Conservation (phyloP, 179 eudicot genomes). For the Silene vulgaris region DNA sequence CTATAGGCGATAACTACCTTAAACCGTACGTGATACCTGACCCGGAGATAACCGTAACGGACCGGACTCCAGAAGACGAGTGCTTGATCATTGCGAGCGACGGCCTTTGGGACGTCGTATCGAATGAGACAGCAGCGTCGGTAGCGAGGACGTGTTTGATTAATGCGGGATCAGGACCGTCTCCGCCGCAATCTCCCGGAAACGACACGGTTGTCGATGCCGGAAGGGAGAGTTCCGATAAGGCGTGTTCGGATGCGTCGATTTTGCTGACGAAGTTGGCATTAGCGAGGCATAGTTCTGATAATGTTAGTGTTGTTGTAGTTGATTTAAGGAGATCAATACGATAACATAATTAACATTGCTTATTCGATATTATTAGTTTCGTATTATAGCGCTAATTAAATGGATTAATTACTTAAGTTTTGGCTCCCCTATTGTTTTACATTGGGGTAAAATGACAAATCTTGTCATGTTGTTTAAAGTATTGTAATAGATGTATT, state of each 20-base stretch:
- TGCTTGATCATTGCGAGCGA: slow-evolving; percentile 81
- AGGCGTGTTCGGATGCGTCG: slow-evolving; percentile 78
- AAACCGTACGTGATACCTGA: slow-evolving; percentile 78
- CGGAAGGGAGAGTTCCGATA: slow-evolving; percentile 47
- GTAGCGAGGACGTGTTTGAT: slow-evolving; percentile 76
- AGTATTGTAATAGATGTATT: not conserved
- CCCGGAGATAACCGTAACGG: slow-evolving; percentile 75
- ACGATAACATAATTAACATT: not conserved
- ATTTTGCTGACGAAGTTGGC: slow-evolving; percentile 72
- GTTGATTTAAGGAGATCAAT: slow-evolving; percentile 50
- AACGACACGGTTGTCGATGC: slow-evolving; percentile 28
- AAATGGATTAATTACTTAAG: not conserved
- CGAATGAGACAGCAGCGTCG: slow-evolving; percentile 66
- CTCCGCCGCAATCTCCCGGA: slow-evolving; percentile 35
- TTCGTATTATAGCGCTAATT: not conserved
- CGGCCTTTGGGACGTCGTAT: slow-evolving; percentile 88
- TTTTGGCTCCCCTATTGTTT: not conserved
- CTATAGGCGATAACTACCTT: slow-evolving; percentile 68
- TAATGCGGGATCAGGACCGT: slow-evolving; percentile 41
- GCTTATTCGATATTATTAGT: not conserved
- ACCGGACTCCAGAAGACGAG: slow-evolving; percentile 57
- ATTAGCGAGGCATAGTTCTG: slow-evolving; percentile 68
- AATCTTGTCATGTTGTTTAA: too few relatives aligned
- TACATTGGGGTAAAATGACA: not conserved
- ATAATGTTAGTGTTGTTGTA: slow-evolving; percentile 85